phyloP scores from a whole-genome alignment of 192 early-diverging fungal genomes.

The Backusella parvicylindrica region DNA sequence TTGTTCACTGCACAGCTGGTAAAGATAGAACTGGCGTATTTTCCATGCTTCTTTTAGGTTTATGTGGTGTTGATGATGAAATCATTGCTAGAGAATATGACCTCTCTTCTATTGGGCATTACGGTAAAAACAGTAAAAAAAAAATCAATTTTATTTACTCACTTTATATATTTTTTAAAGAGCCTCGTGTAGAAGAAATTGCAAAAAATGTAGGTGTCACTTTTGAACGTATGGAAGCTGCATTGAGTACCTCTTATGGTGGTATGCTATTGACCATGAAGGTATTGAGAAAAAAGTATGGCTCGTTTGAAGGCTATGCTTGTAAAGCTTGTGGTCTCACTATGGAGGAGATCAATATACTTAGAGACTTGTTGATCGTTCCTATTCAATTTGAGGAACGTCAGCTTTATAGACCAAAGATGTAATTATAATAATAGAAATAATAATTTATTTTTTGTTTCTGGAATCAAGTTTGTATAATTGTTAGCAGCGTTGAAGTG shows the following conservation, averaged over 20 bases:
- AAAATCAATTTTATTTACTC: too few relatives aligned
- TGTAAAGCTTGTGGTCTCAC: conserved; percentile 35
- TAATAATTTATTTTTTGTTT: neutral
- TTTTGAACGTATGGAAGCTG: conserved; percentile 22
- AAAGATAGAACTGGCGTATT: conserved; percentile 69
- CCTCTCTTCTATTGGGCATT: conserved; percentile 40
- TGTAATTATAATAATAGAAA: neutral
- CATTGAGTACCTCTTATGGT: conserved; percentile 21
- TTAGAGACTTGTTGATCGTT: conserved; percentile 39
- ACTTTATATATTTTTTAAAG: too few relatives aligned
- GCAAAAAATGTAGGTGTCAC: conserved; percentile 11
- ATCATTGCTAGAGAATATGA: conserved; percentile 64
- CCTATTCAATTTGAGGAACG: conserved; percentile 38
- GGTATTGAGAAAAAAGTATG: conserved; percentile 40
- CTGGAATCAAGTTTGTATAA: neutral
- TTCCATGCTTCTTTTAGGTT: conserved; percentile 51
- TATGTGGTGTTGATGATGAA: conserved; percentile 66
- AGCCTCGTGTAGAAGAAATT: conserved; percentile 19
- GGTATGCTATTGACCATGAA: conserved; percentile 31
- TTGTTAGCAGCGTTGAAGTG: neutral
- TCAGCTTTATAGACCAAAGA: conserved; percentile 22
- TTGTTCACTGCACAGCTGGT: conserved; percentile 70
- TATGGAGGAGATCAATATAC: conserved; percentile 31
- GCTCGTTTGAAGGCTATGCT: conserved; percentile 45
- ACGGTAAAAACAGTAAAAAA: too few relatives aligned